Evolutionary conservation across 2,329 filamentous ascomycete species (phyloP).

Genomic region (Ramularia collo-cygni): DNA sequence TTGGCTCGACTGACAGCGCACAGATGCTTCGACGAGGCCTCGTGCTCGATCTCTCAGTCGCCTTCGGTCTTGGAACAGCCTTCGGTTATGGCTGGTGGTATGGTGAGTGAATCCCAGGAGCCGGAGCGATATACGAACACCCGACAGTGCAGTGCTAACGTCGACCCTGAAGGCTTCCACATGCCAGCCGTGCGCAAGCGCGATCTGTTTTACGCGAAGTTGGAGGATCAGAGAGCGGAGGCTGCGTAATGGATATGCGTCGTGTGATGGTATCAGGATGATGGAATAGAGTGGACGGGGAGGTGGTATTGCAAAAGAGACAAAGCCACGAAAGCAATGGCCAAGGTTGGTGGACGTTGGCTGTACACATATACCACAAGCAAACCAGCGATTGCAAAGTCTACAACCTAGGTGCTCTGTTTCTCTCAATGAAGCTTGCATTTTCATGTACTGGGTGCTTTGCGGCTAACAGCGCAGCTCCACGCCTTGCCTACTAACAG

Average conservation of each 20-base stretch:
- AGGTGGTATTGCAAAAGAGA: constrained; percentile 2
- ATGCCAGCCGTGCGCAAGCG: constrained; percentile 57
- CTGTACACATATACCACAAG: constrained; percentile 14
- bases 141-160: constrained; percentile 14
- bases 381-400: constrained; percentile 11
- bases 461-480: constrained; percentile 38
- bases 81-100: constrained; percentile 64
- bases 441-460: too few relatives aligned
- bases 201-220: constrained; percentile 57
- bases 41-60: constrained; percentile 60
- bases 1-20: constrained; percentile 20
- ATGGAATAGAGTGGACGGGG: neutral
- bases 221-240: constrained; percentile 54
- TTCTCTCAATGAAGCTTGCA: too few relatives aligned
- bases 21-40: constrained; percentile 61
- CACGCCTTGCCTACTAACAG: constrained; percentile 54
- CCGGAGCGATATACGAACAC: too few relatives aligned
- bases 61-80: constrained; percentile 56
- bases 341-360: constrained; percentile 4
- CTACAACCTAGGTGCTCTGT: too few relatives aligned
- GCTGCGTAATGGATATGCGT: constrained; percentile 33
- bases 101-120: constrained; percentile 39
- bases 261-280: constrained; percentile 1
- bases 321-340: constrained; percentile 1
- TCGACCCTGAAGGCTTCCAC: constrained; percentile 49